These are phyloP conservation scores for Aspergillus sp. DNA, from an alignment of 2,329 filamentous ascomycete genomes.

Conservation along the genomic window DNA sequence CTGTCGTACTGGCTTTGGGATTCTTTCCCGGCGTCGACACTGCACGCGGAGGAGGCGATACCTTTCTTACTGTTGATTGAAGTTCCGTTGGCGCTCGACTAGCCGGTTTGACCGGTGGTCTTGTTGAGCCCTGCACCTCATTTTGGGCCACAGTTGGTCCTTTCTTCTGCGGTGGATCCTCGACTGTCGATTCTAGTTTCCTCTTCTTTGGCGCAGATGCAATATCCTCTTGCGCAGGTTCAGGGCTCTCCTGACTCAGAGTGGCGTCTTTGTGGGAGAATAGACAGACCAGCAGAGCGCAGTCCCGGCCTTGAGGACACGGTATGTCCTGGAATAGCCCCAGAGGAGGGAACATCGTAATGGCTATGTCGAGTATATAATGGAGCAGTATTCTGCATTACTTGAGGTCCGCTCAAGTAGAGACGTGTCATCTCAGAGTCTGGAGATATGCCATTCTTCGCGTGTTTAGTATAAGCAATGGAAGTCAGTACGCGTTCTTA, in stretches of 20 bases:
- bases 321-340: slow-evolving; percentile 46
- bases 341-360: slow-evolving; percentile 47
- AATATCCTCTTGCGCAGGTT: slow-evolving; percentile 1
- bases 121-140: slow-evolving; percentile 3
- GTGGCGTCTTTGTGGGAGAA: slow-evolving; percentile 44
- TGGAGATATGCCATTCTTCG: not conserved
- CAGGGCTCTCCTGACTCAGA: slow-evolving; percentile 11
- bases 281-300: slow-evolving; percentile 49
- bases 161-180: not conserved
- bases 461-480: too few relatives aligned
- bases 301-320: slow-evolving; percentile 46
- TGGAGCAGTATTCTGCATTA: not conserved
- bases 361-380: not conserved
- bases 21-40: slow-evolving; percentile 3
- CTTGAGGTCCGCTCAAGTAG: not conserved
- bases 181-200: slow-evolving; percentile 8
- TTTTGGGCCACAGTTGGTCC: not conserved
- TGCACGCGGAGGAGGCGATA: slow-evolving; percentile 21
- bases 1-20: not conserved
- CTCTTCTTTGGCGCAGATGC: slow-evolving; percentile 27
- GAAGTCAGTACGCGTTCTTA: too few relatives aligned
- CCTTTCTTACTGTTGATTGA: slow-evolving; percentile 15
- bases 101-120: slow-evolving; percentile 6
- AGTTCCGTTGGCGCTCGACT: slow-evolving; percentile 10
- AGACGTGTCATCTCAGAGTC: not conserved